These are phyloP conservation scores for Cercophora sp. DNA, from an alignment of 495 filamentous ascomycete genomes.

Conservation along the genomic window DNA sequence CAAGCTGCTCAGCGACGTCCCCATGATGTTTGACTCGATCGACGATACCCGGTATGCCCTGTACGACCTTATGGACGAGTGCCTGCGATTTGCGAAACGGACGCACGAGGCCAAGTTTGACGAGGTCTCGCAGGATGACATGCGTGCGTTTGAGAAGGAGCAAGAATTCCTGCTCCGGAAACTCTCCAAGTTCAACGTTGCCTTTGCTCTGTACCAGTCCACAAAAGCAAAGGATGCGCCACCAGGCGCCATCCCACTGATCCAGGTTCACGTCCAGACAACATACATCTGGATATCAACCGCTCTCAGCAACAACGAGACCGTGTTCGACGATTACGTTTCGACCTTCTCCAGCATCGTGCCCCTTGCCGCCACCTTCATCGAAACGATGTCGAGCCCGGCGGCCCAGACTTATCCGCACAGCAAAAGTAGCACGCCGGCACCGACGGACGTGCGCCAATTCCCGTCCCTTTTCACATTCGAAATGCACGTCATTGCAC, in stretches of 20 bases:
- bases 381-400: slow-evolving; percentile 17
- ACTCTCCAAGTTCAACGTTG: slow-evolving; percentile 31
- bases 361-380: slow-evolving; percentile 26
- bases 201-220: slow-evolving; percentile 30
- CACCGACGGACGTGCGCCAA: slow-evolving; percentile 15
- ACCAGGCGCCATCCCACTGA: slow-evolving; percentile 23
- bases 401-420: slow-evolving; percentile 1
- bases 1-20: slow-evolving; percentile 28
- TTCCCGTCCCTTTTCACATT: slow-evolving; percentile 41
- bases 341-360: slow-evolving; percentile 37
- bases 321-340: slow-evolving; percentile 34
- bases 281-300: slow-evolving; percentile 36
- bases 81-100: slow-evolving; percentile 28
- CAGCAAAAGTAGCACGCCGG: slow-evolving; percentile 1
- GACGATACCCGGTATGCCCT: slow-evolving; percentile 30
- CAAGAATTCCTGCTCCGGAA: slow-evolving; percentile 28
- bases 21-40: slow-evolving; percentile 27
- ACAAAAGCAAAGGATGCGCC: slow-evolving; percentile 17
- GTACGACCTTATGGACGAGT: slow-evolving; percentile 34
- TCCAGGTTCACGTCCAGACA: slow-evolving; percentile 29
- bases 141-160: slow-evolving; percentile 26
- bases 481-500: slow-evolving; percentile 48
- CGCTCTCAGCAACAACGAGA: slow-evolving; percentile 31
- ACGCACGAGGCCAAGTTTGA: slow-evolving; percentile 22
- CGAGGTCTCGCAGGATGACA: slow-evolving; percentile 17